A percentile compares a stretch with the other conserved stretches of the same genome.
Conservation (phyloP, 2,329 filamentous ascomycete genomes). For the Diaporthe caulivora region DNA sequence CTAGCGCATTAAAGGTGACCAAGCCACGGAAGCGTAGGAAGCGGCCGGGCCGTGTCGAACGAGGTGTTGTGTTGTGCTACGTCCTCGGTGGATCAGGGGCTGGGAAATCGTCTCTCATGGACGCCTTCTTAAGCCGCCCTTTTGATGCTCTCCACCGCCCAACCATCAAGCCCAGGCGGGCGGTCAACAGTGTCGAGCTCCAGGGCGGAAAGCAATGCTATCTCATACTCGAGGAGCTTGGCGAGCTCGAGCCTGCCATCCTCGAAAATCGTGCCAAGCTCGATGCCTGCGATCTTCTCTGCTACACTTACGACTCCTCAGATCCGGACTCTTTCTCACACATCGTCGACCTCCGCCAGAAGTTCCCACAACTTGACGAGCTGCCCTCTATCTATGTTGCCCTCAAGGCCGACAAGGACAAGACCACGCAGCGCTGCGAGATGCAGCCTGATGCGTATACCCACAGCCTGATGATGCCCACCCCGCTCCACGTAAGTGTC, state of each 20-base stretch:
- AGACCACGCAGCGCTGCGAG: conserved; percentile 94
- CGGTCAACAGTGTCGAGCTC: conserved; percentile 96
- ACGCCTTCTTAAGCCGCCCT: conserved; percentile 89
- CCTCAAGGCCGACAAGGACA: conserved; percentile 94
- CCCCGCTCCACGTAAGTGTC: conserved; percentile 93
- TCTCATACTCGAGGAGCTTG: conserved; percentile 93
- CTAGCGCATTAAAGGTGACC: conserved; percentile 90
- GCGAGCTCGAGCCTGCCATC: conserved; percentile 94
- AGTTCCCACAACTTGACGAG: conserved; percentile 87
- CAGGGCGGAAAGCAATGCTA: conserved; percentile 98
- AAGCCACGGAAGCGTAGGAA: conserved; percentile 89
- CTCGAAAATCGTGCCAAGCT: conserved; percentile 92
- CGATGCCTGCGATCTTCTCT: conserved; percentile 92
- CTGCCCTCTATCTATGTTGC: conserved; percentile 93
- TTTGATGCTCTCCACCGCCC: conserved; percentile 89
- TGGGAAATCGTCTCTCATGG: conserved; percentile 91
- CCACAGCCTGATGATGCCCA: conserved; percentile 84
- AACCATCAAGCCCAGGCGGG: conserved; percentile 93
- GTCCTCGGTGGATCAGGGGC: conserved; percentile 87
- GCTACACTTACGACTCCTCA: conserved; percentile 96
- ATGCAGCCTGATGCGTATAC: conserved; percentile 94
- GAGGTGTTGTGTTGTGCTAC: conserved; percentile 95
- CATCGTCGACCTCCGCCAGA: conserved; percentile 83
- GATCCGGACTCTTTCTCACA: conserved; percentile 96
- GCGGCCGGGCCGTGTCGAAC: conserved; percentile 86